Evolutionary conservation across 805 yeast species (phyloP).

Genomic region (Pichia cephalocereana): DNA sequence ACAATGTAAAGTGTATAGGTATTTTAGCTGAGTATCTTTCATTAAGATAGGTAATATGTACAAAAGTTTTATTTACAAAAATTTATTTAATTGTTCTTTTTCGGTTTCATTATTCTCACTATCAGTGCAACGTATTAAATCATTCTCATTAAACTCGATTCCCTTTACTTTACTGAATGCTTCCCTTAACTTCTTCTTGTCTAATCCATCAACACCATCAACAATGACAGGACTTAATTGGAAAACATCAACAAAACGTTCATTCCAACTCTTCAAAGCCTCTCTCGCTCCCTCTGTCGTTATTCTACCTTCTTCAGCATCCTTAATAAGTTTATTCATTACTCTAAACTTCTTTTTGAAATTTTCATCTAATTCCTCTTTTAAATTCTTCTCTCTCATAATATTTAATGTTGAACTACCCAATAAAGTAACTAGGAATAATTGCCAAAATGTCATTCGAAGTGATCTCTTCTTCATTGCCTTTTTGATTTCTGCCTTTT

Average conservation of each 20-base stretch:
- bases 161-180: slow-evolving; percentile 8
- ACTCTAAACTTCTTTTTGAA: slow-evolving; percentile 32
- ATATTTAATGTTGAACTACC: slow-evolving; percentile 39
- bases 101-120: background rate
- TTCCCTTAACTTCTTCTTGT: slow-evolving; percentile 7
- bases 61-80: slow-evolving; percentile 6
- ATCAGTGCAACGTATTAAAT: background rate
- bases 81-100: slow-evolving; percentile 10
- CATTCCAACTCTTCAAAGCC: slow-evolving; percentile 33
- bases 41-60: background rate
- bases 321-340: slow-evolving; percentile 18
- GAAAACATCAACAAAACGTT: slow-evolving; percentile 29
- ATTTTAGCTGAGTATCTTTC: no score
- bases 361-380: slow-evolving; percentile 33
- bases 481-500: slow-evolving; percentile 15
- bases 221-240: slow-evolving; percentile 17
- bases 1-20: no score
- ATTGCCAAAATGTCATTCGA: slow-evolving; percentile 25
- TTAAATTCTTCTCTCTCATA: slow-evolving; percentile 34
- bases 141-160: slow-evolving; percentile 1
- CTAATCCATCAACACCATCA: slow-evolving; percentile 13
- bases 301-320: slow-evolving; percentile 15
- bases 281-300: slow-evolving; percentile 30
- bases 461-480: slow-evolving; percentile 21
- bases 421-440: slow-evolving; percentile 21